Percentiles rank a stretch among this genome's conserved stretches.
Conservation (phyloP, 192 early-diverging fungal species). For the Chytriomyces sp. region DNA sequence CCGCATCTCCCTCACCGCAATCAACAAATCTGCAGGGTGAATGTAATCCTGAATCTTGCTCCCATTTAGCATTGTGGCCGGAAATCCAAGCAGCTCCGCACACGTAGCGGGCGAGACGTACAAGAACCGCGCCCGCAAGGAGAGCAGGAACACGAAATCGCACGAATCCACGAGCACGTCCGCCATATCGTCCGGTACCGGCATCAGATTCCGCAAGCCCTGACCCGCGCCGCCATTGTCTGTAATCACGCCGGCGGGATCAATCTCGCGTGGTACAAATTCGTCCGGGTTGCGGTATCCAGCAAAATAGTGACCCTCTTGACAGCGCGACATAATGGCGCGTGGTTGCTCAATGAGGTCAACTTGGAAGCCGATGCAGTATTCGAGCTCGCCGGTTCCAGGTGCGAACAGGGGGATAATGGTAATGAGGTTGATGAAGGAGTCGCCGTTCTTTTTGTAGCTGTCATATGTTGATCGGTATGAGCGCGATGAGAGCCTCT, state of each 20-base stretch:
- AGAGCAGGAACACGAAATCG: conserved; percentile 69
- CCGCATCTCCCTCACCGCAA: conserved; percentile 71
- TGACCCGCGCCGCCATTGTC: background rate
- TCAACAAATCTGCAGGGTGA: conserved; percentile 66
- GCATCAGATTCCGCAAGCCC: background rate
- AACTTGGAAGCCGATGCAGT: conserved; percentile 65
- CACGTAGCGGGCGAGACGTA: conserved; percentile 54
- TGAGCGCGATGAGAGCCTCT: background rate
- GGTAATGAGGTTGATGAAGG: conserved; percentile 72
- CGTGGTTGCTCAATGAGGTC: conserved; percentile 74
- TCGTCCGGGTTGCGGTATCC: conserved; percentile 30
- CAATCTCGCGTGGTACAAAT: conserved; percentile 2
- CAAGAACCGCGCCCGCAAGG: conserved; percentile 68
- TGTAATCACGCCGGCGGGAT: background rate
- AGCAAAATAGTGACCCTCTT: conserved; percentile 41
- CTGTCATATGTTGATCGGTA: background rate
- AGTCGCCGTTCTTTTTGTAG: conserved; percentile 68
- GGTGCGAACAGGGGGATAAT: conserved; percentile 61
- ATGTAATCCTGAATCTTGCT: conserved; percentile 57
- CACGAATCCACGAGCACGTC: conserved; percentile 51
- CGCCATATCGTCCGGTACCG: conserved; percentile 8
- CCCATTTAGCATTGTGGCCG: conserved; percentile 60
- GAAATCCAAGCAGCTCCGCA: conserved; percentile 56
- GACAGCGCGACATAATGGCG: conserved; percentile 64
- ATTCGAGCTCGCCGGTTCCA: conserved; percentile 52